Conservation (phyloP, 2,329 filamentous ascomycete genomes). For the Didymella sp. region DNA sequence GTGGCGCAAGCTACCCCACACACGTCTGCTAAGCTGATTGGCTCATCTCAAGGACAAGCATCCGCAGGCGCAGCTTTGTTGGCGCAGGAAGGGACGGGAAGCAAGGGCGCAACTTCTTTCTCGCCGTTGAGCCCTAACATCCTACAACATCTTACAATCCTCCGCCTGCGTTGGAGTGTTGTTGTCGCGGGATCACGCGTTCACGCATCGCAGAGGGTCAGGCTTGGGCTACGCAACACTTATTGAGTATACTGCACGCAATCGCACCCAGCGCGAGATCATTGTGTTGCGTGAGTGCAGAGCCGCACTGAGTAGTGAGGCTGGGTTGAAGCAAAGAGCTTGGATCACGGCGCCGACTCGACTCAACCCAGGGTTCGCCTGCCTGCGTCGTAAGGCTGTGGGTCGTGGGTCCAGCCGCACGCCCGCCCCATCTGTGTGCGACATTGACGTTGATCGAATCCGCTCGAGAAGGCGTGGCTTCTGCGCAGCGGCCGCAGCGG, state of each 20-base stretch:
- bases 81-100: slow-evolving; percentile 15
- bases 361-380: slow-evolving; percentile 12
- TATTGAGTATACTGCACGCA: neutral
- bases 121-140: neutral
- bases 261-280: neutral
- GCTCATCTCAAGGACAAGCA: slow-evolving; percentile 5
- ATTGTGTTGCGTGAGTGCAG: slow-evolving; percentile 2
- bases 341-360: slow-evolving; percentile 1
- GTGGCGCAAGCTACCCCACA: slow-evolving; percentile 16
- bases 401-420: slow-evolving; percentile 5
- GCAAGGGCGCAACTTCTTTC: slow-evolving; percentile 25
- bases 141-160: too few relatives aligned
- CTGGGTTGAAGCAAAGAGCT: slow-evolving; percentile 11
- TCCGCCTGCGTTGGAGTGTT: neutral
- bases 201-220: neutral
- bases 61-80: slow-evolving; percentile 19
- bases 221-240: slow-evolving; percentile 2
- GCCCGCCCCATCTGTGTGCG: slow-evolving; percentile 9
- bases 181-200: neutral
- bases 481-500: too few relatives aligned
- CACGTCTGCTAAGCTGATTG: slow-evolving; percentile 3
- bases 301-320: neutral
- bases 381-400: slow-evolving; percentile 8
- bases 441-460: slow-evolving; percentile 5
- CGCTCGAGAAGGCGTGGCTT: too few relatives aligned